These are phyloP conservation scores for Elongisporangium undulatum DNA, from an alignment of 352 stramenopile genomes.

Conservation along the genomic window DNA sequence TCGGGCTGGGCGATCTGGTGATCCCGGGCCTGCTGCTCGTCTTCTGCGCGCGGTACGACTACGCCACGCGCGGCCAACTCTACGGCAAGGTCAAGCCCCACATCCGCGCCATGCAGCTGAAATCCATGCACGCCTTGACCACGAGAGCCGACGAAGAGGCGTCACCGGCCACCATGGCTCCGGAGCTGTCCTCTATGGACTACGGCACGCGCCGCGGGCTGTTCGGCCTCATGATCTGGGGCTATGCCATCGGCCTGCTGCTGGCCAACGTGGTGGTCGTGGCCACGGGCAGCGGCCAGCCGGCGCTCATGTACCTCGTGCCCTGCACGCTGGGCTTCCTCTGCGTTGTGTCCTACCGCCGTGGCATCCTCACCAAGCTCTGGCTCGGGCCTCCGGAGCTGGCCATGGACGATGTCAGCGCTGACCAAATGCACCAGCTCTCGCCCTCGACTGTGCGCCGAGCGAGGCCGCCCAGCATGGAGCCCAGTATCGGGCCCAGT, in stretches of 20 bases:
- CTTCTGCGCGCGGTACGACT: constrained; percentile 94
- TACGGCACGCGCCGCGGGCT: constrained; percentile 42
- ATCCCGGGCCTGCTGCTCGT: constrained; percentile 93
- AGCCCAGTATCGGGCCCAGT: constrained; percentile 17
- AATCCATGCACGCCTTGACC: background rate
- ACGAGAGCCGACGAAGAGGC: background rate
- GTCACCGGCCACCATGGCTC: constrained; percentile 9
- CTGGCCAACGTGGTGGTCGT: constrained; percentile 94
- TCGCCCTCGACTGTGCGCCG: constrained; percentile 12
- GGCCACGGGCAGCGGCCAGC: constrained; percentile 90
- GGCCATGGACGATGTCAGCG: constrained; percentile 8
- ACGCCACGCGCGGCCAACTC: constrained; percentile 66
- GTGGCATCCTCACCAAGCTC: constrained; percentile 85
- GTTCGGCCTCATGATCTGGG: constrained; percentile 85
- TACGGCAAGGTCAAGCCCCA: constrained; percentile 53
- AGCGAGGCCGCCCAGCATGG: constrained; percentile 17
- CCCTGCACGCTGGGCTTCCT: constrained; percentile 89
- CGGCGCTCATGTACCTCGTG: constrained; percentile 96
- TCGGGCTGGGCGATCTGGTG: constrained; percentile 97
- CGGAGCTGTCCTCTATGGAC: constrained; percentile 42
- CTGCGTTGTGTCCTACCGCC: constrained; percentile 57
- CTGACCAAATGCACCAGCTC: constrained; percentile 3
- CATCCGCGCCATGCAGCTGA: background rate
- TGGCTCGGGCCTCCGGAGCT: constrained; percentile 87
- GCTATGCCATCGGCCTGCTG: constrained; percentile 92